phyloP scores from a whole-genome alignment of 2,329 filamentous ascomycete species.

The Apiospora arundinis region DNA sequence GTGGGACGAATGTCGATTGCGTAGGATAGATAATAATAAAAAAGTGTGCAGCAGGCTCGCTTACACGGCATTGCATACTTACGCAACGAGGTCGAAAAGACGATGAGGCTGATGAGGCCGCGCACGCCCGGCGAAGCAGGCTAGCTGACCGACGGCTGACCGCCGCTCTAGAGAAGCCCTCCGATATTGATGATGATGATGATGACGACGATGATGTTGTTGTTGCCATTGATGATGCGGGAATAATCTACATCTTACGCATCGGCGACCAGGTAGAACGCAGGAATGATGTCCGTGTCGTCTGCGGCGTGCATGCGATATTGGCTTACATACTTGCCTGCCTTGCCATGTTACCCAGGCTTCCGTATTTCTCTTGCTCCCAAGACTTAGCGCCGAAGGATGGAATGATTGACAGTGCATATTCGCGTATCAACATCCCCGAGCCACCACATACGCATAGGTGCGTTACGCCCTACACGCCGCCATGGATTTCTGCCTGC shows the following conservation, averaged over 20 bases:
- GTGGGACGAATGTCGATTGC: background rate
- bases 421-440: background rate
- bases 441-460: background rate
- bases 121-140: background rate
- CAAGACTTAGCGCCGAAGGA: background rate
- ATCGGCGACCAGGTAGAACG: background rate
- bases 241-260: background rate
- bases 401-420: constrained; percentile 4
- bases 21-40: background rate
- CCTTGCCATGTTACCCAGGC: background rate
- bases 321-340: background rate
- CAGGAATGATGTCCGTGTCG: background rate
- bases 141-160: background rate
- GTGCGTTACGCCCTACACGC: background rate
- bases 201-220: background rate
- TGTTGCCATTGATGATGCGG: background rate
- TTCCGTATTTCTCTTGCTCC: background rate
- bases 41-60: background rate
- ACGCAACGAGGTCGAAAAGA: background rate
- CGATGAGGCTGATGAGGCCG: background rate
- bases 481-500: background rate
- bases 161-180: background rate
- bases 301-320: background rate
- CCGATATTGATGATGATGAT: background rate
- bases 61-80: background rate